A percentile compares a stretch with the other conserved stretches of the same genome.
phyloP scores from a whole-genome alignment of 140 eudicot genomes.

The Anethum foeniculum region DNA sequence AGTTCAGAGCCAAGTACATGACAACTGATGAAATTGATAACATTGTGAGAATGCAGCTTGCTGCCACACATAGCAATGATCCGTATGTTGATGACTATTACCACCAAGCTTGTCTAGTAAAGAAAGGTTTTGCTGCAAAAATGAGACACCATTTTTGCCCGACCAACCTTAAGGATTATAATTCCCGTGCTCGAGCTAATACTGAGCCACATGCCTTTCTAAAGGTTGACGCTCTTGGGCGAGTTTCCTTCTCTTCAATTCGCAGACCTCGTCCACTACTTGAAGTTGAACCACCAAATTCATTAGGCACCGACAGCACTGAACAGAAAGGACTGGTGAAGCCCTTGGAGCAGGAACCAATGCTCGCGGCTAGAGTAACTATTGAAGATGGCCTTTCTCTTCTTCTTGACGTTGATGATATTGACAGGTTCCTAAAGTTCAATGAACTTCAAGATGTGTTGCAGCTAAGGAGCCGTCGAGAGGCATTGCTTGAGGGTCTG shows the following conservation, averaged over 20 bases:
- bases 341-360: slow-evolving; percentile 90
- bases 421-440: slow-evolving; percentile 67
- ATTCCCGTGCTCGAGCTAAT: slow-evolving; percentile 29
- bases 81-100: slow-evolving; percentile 59
- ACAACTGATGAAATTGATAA: slow-evolving; percentile 44
- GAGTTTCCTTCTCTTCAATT: slow-evolving; percentile 85
- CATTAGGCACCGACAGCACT: slow-evolving; percentile 27
- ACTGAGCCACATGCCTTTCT: slow-evolving; percentile 68
- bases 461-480: slow-evolving; percentile 63
- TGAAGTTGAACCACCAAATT: slow-evolving; percentile 69
- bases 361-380: slow-evolving; percentile 94
- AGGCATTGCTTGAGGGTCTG: slow-evolving; percentile 67
- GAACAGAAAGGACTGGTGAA: slow-evolving; percentile 55
- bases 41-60: slow-evolving; percentile 42
- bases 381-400: slow-evolving; percentile 83
- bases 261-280: slow-evolving; percentile 97
- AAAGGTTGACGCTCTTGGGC: slow-evolving; percentile 84
- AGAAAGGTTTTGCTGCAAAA: slow-evolving; percentile 35
- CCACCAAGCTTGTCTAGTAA: slow-evolving; percentile 46
- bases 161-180: slow-evolving; percentile 27
- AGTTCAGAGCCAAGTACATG: slow-evolving; percentile 44
- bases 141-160: slow-evolving; percentile 49
- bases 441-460: slow-evolving; percentile 66
- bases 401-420: slow-evolving; percentile 85
- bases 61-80: slow-evolving; percentile 49